Conservation (phyloP, 1,284 basidiomycete genomes). For the Cryptococcus floricola region DNA sequence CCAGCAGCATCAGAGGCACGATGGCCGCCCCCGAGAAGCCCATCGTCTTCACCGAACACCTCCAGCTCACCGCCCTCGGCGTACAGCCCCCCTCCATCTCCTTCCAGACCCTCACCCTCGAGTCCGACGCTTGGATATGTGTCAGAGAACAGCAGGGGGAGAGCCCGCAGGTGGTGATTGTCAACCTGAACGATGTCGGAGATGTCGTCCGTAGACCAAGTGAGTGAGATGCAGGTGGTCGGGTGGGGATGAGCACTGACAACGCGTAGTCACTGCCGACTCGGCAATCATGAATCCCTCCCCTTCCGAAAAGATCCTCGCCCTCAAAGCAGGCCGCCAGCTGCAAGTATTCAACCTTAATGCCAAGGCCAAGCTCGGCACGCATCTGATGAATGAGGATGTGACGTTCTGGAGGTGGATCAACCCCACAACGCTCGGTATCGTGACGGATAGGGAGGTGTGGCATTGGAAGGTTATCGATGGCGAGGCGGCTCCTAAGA, state of each 20-base stretch:
- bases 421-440: slow-evolving; percentile 80
- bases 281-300: slow-evolving; percentile 97
- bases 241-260: neutral
- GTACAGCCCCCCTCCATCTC: slow-evolving; percentile 95
- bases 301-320: slow-evolving; percentile 83
- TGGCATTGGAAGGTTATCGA: slow-evolving; percentile 79
- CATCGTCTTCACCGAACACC: slow-evolving; percentile 50
- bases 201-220: slow-evolving; percentile 92
- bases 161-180: slow-evolving; percentile 93
- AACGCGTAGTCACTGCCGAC: slow-evolving; percentile 72
- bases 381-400: slow-evolving; percentile 90
- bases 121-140: slow-evolving; percentile 95
- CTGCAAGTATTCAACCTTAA: slow-evolving; percentile 99
- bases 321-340: slow-evolving; percentile 89
- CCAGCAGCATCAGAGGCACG: slow-evolving; percentile 2
- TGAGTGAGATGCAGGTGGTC: slow-evolving; percentile 17
- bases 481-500: slow-evolving; percentile 41
- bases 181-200: slow-evolving; percentile 92
- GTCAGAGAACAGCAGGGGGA: slow-evolving; percentile 55
- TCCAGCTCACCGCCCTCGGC: slow-evolving; percentile 83
- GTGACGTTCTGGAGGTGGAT: slow-evolving; percentile 99
- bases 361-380: slow-evolving; percentile 95
- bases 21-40: slow-evolving; percentile 23
- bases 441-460: slow-evolving; percentile 92
- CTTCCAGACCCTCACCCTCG: slow-evolving; percentile 92